Percentiles rank a stretch among this genome's conserved stretches.
Evolutionary conservation across 73 alveolate genomes (phyloP).

Genomic region (Durusdinium trenchii): DNA sequence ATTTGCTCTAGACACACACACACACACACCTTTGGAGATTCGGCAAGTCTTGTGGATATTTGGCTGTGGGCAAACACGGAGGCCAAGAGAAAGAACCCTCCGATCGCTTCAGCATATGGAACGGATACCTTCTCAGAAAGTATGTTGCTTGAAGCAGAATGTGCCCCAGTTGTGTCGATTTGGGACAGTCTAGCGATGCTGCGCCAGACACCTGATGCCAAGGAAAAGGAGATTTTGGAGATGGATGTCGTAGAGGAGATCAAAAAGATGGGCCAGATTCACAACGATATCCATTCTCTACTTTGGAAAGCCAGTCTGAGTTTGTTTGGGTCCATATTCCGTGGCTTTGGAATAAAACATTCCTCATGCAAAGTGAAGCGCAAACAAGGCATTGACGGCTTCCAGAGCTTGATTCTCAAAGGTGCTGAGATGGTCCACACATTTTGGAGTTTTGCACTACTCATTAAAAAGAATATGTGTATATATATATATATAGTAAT

Average conservation of each 20-base stretch:
- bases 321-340: too few species aligned
- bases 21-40: too few species aligned
- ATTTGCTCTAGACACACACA: not conserved
- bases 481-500: too few species aligned
- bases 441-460: too few species aligned
- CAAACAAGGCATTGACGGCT: slow-evolving; percentile 50
- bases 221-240: slow-evolving; percentile 86
- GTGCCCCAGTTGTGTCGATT: not conserved
- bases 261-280: slow-evolving; percentile 50
- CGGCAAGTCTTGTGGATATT: not conserved
- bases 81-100: slow-evolving; percentile 86
- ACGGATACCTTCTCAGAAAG: slow-evolving; percentile 8
- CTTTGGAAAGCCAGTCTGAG: too few species aligned
- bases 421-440: not conserved
- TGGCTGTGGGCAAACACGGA: not conserved
- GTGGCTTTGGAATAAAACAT: too few species aligned
- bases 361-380: too few species aligned
- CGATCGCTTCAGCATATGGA: slow-evolving; percentile 69
- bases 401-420: slow-evolving; percentile 66
- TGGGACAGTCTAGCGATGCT: not conserved
- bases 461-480: too few species aligned
- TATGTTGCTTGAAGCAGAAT: not conserved
- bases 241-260: slow-evolving; percentile 55
- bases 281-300: not conserved
- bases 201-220: not conserved